Conservation (phyloP, 768 basidiomycete species). For the Lentinula aciculospora region DNA sequence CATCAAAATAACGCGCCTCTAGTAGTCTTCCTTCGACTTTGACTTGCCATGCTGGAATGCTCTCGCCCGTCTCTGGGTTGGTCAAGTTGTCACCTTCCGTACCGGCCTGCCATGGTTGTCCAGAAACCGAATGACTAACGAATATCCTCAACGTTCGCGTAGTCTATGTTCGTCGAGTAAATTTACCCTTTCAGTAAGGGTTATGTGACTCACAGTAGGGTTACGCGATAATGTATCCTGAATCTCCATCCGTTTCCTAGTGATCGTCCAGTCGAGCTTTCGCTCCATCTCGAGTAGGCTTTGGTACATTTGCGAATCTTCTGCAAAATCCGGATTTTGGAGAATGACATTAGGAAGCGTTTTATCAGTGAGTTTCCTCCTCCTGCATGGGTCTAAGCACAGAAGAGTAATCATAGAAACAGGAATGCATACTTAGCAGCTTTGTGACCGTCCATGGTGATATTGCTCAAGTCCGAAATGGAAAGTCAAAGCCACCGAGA, state of each 20-base stretch:
- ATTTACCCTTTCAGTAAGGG: too few species aligned
- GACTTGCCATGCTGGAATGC: constrained; percentile 85
- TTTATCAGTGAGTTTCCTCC: constrained; percentile 77
- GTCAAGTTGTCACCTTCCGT: constrained; percentile 36
- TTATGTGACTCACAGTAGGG: constrained; percentile 46
- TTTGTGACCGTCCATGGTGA: not conserved
- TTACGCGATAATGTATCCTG: constrained; percentile 80
- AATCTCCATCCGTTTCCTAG: constrained; percentile 84
- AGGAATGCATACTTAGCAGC: not conserved
- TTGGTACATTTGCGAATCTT: constrained; percentile 83
- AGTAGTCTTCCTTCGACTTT: constrained; percentile 84
- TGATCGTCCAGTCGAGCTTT: constrained; percentile 93
- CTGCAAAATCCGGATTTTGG: constrained; percentile 68
- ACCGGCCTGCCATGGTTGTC: constrained; percentile 78
- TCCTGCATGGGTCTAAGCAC: constrained; percentile 32
- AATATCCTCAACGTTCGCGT: constrained; percentile 82
- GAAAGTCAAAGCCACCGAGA: not conserved
- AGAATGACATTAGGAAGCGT: constrained; percentile 71
- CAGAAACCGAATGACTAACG: constrained; percentile 81
- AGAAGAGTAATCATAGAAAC: not conserved
- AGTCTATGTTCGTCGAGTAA: constrained; percentile 41
- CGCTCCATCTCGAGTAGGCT: constrained; percentile 85
- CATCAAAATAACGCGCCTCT: constrained; percentile 44
- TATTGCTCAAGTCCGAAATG: not conserved
- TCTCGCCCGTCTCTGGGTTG: constrained; percentile 78